phyloP scores from a whole-genome alignment of 1,284 basidiomycete genomes.

The Trametes versicolor region DNA sequence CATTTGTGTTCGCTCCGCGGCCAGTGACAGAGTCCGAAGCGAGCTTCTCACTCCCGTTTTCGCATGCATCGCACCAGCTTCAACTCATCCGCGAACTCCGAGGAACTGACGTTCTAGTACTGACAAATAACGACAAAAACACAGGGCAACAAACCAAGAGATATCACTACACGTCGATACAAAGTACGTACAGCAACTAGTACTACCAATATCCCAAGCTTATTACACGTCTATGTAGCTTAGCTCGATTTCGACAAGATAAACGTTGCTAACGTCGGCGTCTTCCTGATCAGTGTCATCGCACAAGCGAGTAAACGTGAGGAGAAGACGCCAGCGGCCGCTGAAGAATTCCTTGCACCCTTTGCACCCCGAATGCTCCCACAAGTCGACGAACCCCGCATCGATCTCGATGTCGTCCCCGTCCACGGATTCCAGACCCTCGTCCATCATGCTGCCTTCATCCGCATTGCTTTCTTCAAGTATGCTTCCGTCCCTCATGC shows the following conservation, averaged over 20 bases:
- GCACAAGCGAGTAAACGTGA: constrained; percentile 7
- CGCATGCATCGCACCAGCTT: no score
- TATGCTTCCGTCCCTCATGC: background rate
- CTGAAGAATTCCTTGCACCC: constrained; percentile 13
- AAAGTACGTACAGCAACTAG: background rate
- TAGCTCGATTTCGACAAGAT: constrained; percentile 3
- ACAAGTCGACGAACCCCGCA: constrained; percentile 2
- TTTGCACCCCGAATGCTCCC: background rate
- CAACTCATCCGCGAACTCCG: no score
- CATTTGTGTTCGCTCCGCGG: no score
- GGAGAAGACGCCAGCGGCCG: constrained; percentile 7
- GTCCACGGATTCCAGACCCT: background rate
- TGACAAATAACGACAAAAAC: no score
- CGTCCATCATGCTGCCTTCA: background rate
- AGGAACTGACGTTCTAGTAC: no score
- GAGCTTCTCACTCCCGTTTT: no score
- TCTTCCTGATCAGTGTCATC: background rate
- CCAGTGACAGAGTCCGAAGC: no score
- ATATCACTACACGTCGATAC: background rate
- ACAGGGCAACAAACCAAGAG: no score
- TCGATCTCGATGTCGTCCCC: background rate
- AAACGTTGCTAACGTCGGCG: background rate
- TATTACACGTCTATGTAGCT: background rate
- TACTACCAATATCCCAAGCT: background rate
- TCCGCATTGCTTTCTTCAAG: background rate